Evolutionary conservation across 2,329 filamentous ascomycete genomes (phyloP).

Genomic region (Trichoderma sp.): DNA sequence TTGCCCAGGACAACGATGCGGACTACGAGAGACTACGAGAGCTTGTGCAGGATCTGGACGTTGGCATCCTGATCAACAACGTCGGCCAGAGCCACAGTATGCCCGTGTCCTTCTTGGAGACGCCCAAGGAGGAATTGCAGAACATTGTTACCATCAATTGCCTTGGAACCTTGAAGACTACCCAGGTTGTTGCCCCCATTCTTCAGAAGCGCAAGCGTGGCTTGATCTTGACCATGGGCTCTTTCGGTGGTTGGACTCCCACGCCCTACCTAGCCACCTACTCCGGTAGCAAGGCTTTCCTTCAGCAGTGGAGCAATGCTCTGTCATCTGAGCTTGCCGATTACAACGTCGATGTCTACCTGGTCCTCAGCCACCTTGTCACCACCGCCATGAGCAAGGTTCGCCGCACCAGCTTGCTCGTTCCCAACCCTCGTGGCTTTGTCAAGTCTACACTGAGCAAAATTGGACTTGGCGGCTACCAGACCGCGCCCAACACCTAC

Average conservation of each 20-base stretch:
- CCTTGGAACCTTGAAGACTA: slow-evolving; percentile 82
- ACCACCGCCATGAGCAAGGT: slow-evolving; percentile 98
- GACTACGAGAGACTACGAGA: slow-evolving; percentile 75
- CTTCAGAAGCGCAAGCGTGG: slow-evolving; percentile 83
- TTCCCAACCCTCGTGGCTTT: slow-evolving; percentile 80
- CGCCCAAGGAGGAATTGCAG: slow-evolving; percentile 73
- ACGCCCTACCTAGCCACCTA: slow-evolving; percentile 93
- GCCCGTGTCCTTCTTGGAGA: slow-evolving; percentile 83
- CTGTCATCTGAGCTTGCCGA: slow-evolving; percentile 79
- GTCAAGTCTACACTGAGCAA: slow-evolving; percentile 76
- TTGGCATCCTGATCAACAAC: slow-evolving; percentile 92
- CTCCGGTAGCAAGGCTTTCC: slow-evolving; percentile 95
- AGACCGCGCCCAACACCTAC: slow-evolving; percentile 76
- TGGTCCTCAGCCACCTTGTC: slow-evolving; percentile 88
- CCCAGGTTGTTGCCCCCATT: slow-evolving; percentile 77
- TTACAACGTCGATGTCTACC: slow-evolving; percentile 81
- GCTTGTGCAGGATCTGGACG: slow-evolving; percentile 69
- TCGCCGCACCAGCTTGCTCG: slow-evolving; percentile 69
- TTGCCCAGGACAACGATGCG: slow-evolving; percentile 69
- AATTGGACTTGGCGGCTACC: slow-evolving; percentile 77
- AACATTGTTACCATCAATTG: slow-evolving; percentile 97
- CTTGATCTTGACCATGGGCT: slow-evolving; percentile 94
- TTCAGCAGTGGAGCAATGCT: slow-evolving; percentile 92
- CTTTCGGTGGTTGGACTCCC: slow-evolving; percentile 88
- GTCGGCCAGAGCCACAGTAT: slow-evolving; percentile 93